phyloP scores from a whole-genome alignment of 2,329 filamentous ascomycete genomes.

The Cercospora janseana region DNA sequence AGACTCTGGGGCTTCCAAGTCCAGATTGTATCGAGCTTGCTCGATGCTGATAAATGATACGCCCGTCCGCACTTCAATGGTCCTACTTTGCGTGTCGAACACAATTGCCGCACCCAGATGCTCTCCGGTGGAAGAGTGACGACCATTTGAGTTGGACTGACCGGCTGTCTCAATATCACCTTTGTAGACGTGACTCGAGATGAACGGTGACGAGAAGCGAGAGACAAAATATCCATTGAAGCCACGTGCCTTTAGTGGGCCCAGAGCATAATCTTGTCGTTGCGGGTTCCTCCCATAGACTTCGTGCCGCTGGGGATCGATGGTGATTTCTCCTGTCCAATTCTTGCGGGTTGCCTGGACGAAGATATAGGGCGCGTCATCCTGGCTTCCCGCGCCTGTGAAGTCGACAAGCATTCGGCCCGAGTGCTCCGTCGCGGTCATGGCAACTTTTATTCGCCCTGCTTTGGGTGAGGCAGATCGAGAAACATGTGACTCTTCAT shows the following conservation, averaged over 20 bases:
- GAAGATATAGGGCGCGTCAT: slow-evolving; percentile 40
- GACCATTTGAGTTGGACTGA: background rate
- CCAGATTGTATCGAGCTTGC: slow-evolving; percentile 48
- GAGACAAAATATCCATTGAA: slow-evolving; percentile 51
- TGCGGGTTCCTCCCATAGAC: slow-evolving; percentile 48
- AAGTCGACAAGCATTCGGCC: slow-evolving; percentile 47
- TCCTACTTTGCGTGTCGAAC: slow-evolving; percentile 35
- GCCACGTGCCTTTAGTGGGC: slow-evolving; percentile 43
- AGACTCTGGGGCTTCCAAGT: slow-evolving; percentile 44
- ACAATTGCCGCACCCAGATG: slow-evolving; percentile 45
- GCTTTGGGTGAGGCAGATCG: background rate
- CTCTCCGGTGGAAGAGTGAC: slow-evolving; percentile 38
- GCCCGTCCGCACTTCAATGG: slow-evolving; percentile 49
- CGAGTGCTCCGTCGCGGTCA: slow-evolving; percentile 47
- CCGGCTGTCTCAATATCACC: background rate
- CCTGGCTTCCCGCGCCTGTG: background rate
- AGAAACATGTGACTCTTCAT: background rate
- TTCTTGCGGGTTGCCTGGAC: slow-evolving; percentile 49
- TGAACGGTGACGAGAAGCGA: slow-evolving; percentile 47
- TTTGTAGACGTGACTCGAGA: background rate
- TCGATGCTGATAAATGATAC: slow-evolving; percentile 50
- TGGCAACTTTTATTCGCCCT: slow-evolving; percentile 35
- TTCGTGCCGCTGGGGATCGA: slow-evolving; percentile 41
- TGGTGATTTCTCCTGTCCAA: slow-evolving; percentile 47
- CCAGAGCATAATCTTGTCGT: slow-evolving; percentile 48